Base-by-base conservation (phyloP, 2,329 filamentous ascomycete genomes). In the Byssoonygena ceratinophila region DNA sequence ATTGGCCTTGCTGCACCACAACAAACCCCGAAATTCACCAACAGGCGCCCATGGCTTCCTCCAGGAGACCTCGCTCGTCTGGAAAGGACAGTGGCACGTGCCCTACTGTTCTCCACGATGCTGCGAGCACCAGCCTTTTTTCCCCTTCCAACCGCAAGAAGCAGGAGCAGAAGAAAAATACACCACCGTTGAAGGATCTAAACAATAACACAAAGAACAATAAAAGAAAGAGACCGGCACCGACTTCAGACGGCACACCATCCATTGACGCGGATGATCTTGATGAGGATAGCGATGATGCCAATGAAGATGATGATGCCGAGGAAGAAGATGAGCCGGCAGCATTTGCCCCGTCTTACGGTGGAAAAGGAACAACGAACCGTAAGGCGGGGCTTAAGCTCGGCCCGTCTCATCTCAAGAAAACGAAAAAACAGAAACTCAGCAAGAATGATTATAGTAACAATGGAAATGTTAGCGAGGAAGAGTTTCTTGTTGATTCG, bases 331-430 rank as follows among this genome's bases (percentile, higher is more conserved):
- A 72, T 51, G 62, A 65, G 56, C 68, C 69, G 55, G 67, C 66
- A 58, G 65, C 63, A 46, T 63, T 64, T 53, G 64, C 66, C 66
- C 68, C 69, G 68, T 71, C 71, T 66, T 70, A 68, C 65, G 66
- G 63, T 57, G 62, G 61, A 53, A 63, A 63, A 52, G 61, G 56
- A 46, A 59, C 60, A 46, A 66, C 59, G 49, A 54, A 61, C 58
- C 67, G 63, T 64, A 71, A 71, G 68, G 58, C 68, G 67, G 70
- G 70, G 62, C 66, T 62, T 48, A 66, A 67, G 57, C 53, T 60
- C 49, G 56, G 54, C 46, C 60, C 55, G 57, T 61, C 57, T 49
- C 47, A 54, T 31, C 57, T 56, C 34, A 66, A 61, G 54, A 64
- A 55, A 46, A 65, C 62, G 53, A 69, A 64, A 59, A 65, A 60